phyloP scores from a whole-genome alignment of 176 grass and related monocot genomes.

The Leersia perrieri region DNA sequence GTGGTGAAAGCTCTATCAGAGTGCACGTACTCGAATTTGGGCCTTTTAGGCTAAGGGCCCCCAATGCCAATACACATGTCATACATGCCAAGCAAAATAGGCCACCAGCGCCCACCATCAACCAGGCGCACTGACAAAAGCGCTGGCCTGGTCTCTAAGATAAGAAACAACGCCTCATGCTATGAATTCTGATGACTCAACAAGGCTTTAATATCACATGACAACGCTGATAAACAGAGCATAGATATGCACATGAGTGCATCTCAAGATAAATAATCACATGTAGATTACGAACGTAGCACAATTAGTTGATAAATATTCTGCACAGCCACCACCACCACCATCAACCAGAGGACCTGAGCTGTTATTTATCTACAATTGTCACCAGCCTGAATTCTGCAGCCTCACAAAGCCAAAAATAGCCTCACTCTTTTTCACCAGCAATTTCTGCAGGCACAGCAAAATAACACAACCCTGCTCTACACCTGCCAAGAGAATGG shows the following conservation, averaged over 20 bases:
- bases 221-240: not conserved
- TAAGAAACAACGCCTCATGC: not conserved
- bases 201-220: not conserved
- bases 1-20: too few species aligned
- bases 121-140: not conserved
- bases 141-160: not conserved
- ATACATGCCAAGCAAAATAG: not conserved
- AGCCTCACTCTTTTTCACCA: not conserved
- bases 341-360: not conserved
- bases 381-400: not conserved
- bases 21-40: not conserved
- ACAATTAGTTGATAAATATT: not conserved
- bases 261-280: not conserved
- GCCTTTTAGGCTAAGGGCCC: not conserved
- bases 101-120: not conserved
- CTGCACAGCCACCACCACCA: not conserved
- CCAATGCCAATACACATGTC: not conserved
- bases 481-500: constrained; percentile 39
- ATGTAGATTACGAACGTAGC: not conserved
- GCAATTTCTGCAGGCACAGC: not conserved
- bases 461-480: not conserved
- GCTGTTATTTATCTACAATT: not conserved
- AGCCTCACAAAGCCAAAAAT: not conserved
- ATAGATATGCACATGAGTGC: not conserved
- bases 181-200: not conserved